Percentiles rank a stretch among this genome's conserved stretches.
Conservation (phyloP, 176 grass and related monocot genomes). For the barley (Hordeum vulgare) region DNA sequence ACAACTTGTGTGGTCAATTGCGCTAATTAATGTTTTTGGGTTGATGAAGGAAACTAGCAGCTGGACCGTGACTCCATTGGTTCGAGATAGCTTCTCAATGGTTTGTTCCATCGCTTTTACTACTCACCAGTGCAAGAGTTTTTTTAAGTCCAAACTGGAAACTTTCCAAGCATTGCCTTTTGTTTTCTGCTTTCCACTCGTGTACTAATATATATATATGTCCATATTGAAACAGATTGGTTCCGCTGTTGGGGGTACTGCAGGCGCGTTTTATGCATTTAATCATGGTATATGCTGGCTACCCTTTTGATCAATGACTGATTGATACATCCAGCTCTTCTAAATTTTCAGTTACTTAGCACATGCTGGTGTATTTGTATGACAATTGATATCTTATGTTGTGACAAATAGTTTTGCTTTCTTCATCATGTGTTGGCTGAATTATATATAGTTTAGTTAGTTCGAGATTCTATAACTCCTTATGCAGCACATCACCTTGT, state of each 20-base stretch:
- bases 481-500: background rate
- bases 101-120: slow-evolving; percentile 16
- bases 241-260: slow-evolving; percentile 74
- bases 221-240: slow-evolving; percentile 52
- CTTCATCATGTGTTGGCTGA: background rate
- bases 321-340: background rate
- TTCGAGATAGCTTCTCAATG: slow-evolving; percentile 92
- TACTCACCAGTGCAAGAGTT: background rate
- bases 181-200: background rate
- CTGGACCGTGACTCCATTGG: slow-evolving; percentile 56
- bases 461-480: background rate
- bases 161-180: background rate
- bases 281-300: slow-evolving; percentile 59
- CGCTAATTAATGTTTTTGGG: background rate
- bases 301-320: background rate
- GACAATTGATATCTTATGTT: background rate
- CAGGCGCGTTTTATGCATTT: slow-evolving; percentile 91
- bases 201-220: background rate
- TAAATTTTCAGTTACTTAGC: background rate
- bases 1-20: background rate
- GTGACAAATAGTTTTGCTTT: background rate
- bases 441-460: background rate
- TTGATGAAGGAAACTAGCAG: slow-evolving; percentile 66
- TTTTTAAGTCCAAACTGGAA: background rate
- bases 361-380: background rate